Percentiles rank a stretch among this genome's conserved stretches.
phyloP scores from a whole-genome alignment of 2,329 filamentous ascomycete species.

The Botrytis medusae region DNA sequence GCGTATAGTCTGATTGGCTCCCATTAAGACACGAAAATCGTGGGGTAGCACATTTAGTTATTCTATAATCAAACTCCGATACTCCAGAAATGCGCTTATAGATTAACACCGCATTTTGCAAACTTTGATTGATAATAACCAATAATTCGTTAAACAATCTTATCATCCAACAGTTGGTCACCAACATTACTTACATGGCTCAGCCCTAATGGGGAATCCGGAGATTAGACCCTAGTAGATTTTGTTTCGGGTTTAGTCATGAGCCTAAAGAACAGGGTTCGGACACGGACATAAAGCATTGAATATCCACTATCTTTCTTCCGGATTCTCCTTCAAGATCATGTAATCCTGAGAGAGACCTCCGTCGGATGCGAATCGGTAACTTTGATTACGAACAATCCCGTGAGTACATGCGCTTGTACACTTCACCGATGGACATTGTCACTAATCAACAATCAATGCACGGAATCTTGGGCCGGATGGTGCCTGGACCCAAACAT shows the following conservation, averaged over 20 bases:
- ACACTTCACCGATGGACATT: neutral
- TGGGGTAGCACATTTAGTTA: neutral
- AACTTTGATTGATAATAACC: neutral
- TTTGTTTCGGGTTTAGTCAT: neutral
- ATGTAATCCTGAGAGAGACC: neutral
- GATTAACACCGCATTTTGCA: neutral
- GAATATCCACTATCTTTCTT: neutral
- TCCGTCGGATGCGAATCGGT: neutral
- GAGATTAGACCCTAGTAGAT: slow-evolving; percentile 17
- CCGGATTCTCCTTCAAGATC: slow-evolving; percentile 1
- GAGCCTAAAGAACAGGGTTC: neutral
- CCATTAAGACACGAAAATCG: neutral
- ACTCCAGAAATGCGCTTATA: neutral
- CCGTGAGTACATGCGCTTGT: neutral
- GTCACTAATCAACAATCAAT: neutral
- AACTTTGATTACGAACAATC: neutral
- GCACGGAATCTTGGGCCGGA: neutral
- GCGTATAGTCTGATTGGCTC: neutral
- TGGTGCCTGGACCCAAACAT: neutral
- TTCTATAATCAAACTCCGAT: neutral
- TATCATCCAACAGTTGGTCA: slow-evolving; percentile 5
- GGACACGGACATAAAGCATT: neutral
- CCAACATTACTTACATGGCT: neutral
- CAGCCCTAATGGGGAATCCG: neutral
- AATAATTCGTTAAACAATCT: neutral